Evolutionary conservation across 176 grass and related monocot species (phyloP), one percentile per base, ranked within the genome.

Genomic region (Thinopyrum elongatum): DNA sequence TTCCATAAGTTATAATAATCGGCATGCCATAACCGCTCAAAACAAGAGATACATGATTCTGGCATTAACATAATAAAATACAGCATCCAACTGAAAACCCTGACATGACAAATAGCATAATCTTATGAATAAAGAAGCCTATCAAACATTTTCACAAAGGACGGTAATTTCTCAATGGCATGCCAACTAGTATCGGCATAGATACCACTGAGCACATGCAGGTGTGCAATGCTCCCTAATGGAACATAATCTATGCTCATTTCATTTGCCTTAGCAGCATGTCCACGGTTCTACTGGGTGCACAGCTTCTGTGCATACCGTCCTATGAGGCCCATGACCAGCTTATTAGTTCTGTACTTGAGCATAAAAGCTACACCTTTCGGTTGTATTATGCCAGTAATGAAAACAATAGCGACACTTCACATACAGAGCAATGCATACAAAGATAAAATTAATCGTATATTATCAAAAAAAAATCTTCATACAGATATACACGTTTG

Each of bases 401-500:
- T 23, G 28, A 65, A 38, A 47, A 53, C 28, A 49, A 75, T 21
- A 21, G n/a, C 47, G n/a, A 46, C 7, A n/a, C 34, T 51, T 68
- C 67, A 6, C 51, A 39, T 8, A 64, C 49, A 70, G 13, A 83
- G 31, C 10, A 70, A 70, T 78, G 17, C 30, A 83, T n/a, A 81
- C 31, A 57, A 65, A 80, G 38, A 72, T 57, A 22, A 21, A 57
- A 19, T 57, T 57, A 22, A 22, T 25, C 17, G 58, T 53, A 65
- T 51, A 65, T 53, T 74, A 55, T 25, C 13, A 42, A 77, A 30
- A 27, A 23, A 55, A 41, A 10, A 62, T 28, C 15, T 17, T 30
- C 23, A 79, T 53, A 84, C 7, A n/a, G 51, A 77, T 69, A 46
- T 57, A 35, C 42, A 72, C 44, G 7, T 82, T 70, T 82, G 7